These are phyloP conservation scores for Ricinus communis DNA, from an alignment of 345 rosid species.

Conservation along the genomic window DNA sequence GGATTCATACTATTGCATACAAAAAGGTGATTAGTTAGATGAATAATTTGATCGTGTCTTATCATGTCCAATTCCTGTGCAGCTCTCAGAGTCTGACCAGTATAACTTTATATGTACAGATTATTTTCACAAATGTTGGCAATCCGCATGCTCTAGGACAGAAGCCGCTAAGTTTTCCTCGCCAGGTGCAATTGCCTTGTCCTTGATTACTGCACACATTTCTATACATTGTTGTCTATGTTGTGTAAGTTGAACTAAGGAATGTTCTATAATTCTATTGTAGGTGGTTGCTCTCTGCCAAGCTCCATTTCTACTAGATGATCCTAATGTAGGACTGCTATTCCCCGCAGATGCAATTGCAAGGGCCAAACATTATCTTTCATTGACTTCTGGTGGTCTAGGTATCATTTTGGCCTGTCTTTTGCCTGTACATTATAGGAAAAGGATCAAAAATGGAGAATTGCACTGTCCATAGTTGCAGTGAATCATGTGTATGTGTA, in stretches of 20 bases:
- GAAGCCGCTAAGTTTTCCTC: slow-evolving; percentile 92
- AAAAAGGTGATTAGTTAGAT: not conserved
- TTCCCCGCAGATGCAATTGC: slow-evolving; percentile 98
- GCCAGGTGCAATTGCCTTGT: slow-evolving; percentile 54
- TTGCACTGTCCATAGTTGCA: not conserved
- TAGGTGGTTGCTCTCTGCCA: slow-evolving; percentile 98
- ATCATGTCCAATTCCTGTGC: not conserved
- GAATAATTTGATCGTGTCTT: not conserved
- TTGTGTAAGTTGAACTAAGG: slow-evolving; percentile 25
- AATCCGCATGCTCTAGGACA: slow-evolving; percentile 99
- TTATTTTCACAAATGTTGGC: slow-evolving; percentile 97
- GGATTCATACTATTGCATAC: not conserved
- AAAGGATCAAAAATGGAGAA: not conserved
- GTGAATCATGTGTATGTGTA: not conserved
- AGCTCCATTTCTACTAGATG: slow-evolving; percentile 94
- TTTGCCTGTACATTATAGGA: not conserved
- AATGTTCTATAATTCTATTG: slow-evolving; percentile 19
- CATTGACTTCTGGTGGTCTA: slow-evolving; percentile 81
- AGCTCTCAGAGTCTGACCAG: slow-evolving; percentile 9
- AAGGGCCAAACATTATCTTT: slow-evolving; percentile 88
- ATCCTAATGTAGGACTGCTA: slow-evolving; percentile 85
- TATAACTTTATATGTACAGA: slow-evolving; percentile 45
- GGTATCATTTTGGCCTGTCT: slow-evolving; percentile 44
- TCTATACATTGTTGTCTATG: slow-evolving; percentile 7
- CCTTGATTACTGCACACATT: slow-evolving; percentile 6